Base-by-base conservation (phyloP, 106 monocot genomes). In the Narthecium ossifragum region DNA sequence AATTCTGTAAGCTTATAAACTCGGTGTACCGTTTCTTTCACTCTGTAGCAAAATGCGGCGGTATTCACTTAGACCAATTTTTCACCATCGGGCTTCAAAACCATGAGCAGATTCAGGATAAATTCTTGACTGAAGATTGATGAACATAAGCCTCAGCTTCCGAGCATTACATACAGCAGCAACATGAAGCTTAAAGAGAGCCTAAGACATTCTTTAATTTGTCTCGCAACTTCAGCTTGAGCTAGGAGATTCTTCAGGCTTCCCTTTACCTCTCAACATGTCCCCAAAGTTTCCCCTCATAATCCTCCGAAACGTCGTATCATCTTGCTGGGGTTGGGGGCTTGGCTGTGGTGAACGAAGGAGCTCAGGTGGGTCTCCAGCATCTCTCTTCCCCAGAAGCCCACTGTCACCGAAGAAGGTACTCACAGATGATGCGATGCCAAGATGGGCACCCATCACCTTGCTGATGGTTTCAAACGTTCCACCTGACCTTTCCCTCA, bases 381-480 rank as follows among this genome's bases (percentile, higher is more conserved):
- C 15, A 18, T 94, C 90, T 73, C 80, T 90, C 78, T 86, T 96
- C 0, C 46, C 76, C 13, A 67, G 61, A n/a, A 80, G 72, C 6
- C 70, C 70, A 34, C 69, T 53, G 23, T 96, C 96, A 26, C 96
- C 86, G 60, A 96, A 96, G 58, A 96, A 87, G 60, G 78, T 96
- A 30, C 57, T 86, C 14, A 96, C 63, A 8, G 96, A 96, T 6
- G 96, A 86, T 46, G 96, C 86, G 47, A 96, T 72, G 41, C 90
- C 83, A 1, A 93, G 78, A 64, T 93, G 88, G 17, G 85, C 70
- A 22, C 93, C 89, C 90, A 90, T 96, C 22, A 79, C 90, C 54
- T 86, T 90, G 41, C 96, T 77, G 24, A 96, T 78, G 61, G 83
- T 60, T 46, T 96, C 94, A 8, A 96, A 68, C 27, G 80, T 70